Conservation (phyloP, 176 grass and related monocot genomes). For the Otatea glauca region DNA sequence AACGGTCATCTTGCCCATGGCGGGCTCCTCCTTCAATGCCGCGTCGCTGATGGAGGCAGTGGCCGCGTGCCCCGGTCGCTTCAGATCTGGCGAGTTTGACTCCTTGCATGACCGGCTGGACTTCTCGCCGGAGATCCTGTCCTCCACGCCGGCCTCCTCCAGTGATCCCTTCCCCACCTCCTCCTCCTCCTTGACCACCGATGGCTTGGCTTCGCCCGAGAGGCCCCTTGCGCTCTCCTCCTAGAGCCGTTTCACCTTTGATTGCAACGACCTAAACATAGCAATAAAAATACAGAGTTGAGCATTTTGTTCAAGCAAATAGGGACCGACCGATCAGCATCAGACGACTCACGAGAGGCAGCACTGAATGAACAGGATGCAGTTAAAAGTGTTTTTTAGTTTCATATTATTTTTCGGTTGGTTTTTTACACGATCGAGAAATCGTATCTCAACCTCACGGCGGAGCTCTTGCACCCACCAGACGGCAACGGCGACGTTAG, state of each 20-base stretch:
- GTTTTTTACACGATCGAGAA: constrained; percentile 80
- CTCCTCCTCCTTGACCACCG: constrained; percentile 42
- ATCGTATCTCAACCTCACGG: constrained; percentile 83
- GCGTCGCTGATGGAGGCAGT: neutral
- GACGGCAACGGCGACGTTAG: constrained; percentile 23
- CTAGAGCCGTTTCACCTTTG: constrained; percentile 70
- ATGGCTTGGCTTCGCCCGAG: constrained; percentile 39
- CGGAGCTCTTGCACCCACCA: constrained; percentile 81
- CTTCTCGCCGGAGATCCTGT: constrained; percentile 57
- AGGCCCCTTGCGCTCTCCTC: constrained; percentile 67
- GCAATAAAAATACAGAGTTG: constrained; percentile 4
- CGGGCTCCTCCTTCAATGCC: neutral
- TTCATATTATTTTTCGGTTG: constrained; percentile 26
- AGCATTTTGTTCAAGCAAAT: constrained; percentile 23
- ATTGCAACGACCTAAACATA: constrained; percentile 78
- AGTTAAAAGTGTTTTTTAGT: constrained; percentile 21
- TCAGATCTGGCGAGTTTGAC: constrained; percentile 88
- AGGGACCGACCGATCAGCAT: constrained; percentile 49
- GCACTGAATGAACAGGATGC: constrained; percentile 28
- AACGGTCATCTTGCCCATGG: neutral
- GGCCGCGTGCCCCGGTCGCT: constrained; percentile 36
- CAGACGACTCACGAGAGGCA: constrained; percentile 15
- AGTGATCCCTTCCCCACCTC: constrained; percentile 41
- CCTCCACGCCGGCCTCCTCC: constrained; percentile 10
- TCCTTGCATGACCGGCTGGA: constrained; percentile 76